Percentiles rank a stretch among this genome's conserved stretches.
Conservation (phyloP, 139 green algal genomes). For the Coelastrella sp. region DNA sequence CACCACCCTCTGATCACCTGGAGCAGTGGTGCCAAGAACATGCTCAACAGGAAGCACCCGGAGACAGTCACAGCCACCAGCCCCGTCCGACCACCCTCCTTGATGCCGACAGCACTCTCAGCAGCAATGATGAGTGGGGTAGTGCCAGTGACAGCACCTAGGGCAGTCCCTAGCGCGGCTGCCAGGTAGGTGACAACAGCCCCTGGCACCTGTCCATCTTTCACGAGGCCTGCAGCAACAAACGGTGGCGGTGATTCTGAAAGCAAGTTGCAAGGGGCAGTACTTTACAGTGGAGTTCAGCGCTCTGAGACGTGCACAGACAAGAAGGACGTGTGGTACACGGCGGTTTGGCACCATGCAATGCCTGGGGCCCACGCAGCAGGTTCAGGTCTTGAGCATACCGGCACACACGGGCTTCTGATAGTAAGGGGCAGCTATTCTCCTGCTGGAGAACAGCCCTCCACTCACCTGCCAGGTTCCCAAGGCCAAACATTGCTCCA, state of each 20-base stretch:
- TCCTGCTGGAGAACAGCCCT: neutral
- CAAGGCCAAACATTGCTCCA: slow-evolving; percentile 60
- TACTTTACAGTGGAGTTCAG: neutral
- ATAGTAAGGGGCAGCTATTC: neutral
- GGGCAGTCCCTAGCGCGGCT: slow-evolving; percentile 44
- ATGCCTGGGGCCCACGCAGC: too few relatives aligned
- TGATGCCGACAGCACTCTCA: slow-evolving; percentile 66
- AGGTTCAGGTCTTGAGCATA: too few relatives aligned
- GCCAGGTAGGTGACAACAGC: slow-evolving; percentile 51
- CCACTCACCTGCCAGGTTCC: slow-evolving; percentile 50
- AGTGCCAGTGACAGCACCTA: slow-evolving; percentile 55
- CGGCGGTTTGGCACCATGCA: neutral
- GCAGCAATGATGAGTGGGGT: slow-evolving; percentile 64
- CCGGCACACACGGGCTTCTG: too few relatives aligned
- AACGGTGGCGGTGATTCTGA: neutral
- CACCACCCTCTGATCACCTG: slow-evolving; percentile 7
- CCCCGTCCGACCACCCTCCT: slow-evolving; percentile 64
- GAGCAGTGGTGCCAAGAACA: slow-evolving; percentile 61
- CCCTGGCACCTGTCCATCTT: slow-evolving; percentile 50
- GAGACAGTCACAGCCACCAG: slow-evolving; percentile 55
- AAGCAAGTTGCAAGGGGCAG: neutral
- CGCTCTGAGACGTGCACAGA: neutral
- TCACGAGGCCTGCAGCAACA: slow-evolving; percentile 32
- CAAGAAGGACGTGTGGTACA: neutral
- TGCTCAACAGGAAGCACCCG: slow-evolving; percentile 53